These are phyloP conservation scores for Botrytis elliptica DNA, from an alignment of 2,329 filamentous ascomycete genomes.

Conservation along the genomic window DNA sequence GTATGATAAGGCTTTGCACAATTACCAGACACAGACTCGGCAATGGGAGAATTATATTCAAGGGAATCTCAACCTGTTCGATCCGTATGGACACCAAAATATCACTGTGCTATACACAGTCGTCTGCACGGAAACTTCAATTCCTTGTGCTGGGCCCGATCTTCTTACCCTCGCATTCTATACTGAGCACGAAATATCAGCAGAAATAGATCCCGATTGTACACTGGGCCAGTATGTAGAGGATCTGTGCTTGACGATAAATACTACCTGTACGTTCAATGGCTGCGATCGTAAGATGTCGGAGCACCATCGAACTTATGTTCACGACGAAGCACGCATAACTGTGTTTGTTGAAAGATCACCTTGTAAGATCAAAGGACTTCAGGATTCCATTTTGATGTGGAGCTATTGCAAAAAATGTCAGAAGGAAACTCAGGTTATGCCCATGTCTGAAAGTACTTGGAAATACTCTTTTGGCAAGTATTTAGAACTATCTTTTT, in stretches of 20 bases:
- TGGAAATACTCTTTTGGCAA: slow-evolving; percentile 99
- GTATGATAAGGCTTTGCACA: slow-evolving; percentile 91
- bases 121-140: slow-evolving; percentile 89
- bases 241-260: slow-evolving; percentile 75
- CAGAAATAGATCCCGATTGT: slow-evolving; percentile 75
- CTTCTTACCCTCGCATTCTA: slow-evolving; percentile 92
- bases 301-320: slow-evolving; percentile 94
- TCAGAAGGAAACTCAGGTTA: slow-evolving; percentile 82
- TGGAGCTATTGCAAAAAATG: slow-evolving; percentile 97
- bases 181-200: slow-evolving; percentile 72
- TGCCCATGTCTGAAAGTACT: slow-evolving; percentile 87
- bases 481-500: slow-evolving; percentile 96
- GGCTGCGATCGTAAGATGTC: slow-evolving; percentile 86
- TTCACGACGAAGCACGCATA: slow-evolving; percentile 91
- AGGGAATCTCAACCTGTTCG: slow-evolving; percentile 83
- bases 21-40: slow-evolving; percentile 89
- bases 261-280: slow-evolving; percentile 75
- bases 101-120: slow-evolving; percentile 93
- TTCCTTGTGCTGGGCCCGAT: slow-evolving; percentile 88
- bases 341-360: slow-evolving; percentile 85
- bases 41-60: slow-evolving; percentile 97
- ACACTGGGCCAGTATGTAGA: slow-evolving; percentile 95
- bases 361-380: slow-evolving; percentile 61
- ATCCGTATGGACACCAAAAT: slow-evolving; percentile 93
- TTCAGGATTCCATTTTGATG: slow-evolving; percentile 82